Percentiles rank a stretch among this genome's conserved stretches.
Conservation (phyloP, 2,329 filamentous ascomycete species). For the Exophiala xenobiotica region DNA sequence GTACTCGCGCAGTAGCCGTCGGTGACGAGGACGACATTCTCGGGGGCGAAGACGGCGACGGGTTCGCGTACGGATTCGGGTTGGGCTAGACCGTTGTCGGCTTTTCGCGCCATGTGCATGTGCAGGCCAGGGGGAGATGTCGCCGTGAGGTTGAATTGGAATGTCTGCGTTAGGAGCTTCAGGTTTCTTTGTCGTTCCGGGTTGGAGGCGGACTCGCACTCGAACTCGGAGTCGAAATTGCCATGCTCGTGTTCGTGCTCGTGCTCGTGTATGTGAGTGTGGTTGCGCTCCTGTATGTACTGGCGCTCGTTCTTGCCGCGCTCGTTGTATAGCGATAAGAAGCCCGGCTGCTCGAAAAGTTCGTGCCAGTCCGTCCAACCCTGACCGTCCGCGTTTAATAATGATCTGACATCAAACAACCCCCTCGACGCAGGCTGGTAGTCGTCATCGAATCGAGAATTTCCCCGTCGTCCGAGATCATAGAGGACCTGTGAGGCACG, state of each 20-base stretch:
- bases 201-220: too few relatives aligned
- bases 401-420: slow-evolving; percentile 35
- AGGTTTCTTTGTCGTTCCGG: neutral
- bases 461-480: slow-evolving; percentile 34
- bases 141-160: slow-evolving; percentile 9
- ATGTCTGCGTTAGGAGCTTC: too few relatives aligned
- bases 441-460: neutral
- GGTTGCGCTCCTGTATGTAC: too few relatives aligned
- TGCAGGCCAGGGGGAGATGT: neutral
- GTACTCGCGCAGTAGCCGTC: slow-evolving; percentile 62
- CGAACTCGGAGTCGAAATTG: too few relatives aligned
- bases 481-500: slow-evolving; percentile 42
- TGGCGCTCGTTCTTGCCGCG: too few relatives aligned
- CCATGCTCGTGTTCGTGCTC: too few relatives aligned
- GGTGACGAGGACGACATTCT: slow-evolving; percentile 45
- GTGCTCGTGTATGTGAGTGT: too few relatives aligned
- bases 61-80: neutral
- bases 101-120: neutral
- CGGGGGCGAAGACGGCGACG: slow-evolving; percentile 36
- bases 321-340: too few relatives aligned
- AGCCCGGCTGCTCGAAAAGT: slow-evolving; percentile 46
- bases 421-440: slow-evolving; percentile 14
- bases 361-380: slow-evolving; percentile 45
- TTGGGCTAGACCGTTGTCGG: neutral
- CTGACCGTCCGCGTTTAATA: slow-evolving; percentile 32